These are phyloP conservation scores for Ceriops decandra DNA, from an alignment of 345 rosid genomes.

Conservation along the genomic window DNA sequence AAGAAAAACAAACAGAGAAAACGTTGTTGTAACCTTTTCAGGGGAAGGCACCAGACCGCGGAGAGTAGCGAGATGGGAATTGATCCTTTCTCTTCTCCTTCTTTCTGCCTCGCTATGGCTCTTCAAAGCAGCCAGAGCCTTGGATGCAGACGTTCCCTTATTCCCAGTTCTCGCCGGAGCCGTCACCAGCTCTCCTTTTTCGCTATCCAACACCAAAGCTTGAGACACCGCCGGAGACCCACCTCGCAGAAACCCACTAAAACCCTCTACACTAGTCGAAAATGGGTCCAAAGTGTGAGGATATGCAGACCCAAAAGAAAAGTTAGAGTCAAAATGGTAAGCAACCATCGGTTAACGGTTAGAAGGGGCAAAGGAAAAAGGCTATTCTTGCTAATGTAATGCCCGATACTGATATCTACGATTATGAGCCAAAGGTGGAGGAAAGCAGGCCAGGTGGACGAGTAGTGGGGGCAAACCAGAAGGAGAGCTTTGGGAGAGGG, in stretches of 20 bases:
- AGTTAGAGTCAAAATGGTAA: constrained; percentile 28
- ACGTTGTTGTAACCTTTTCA: constrained; percentile 31
- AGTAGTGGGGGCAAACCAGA: constrained; percentile 69
- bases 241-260: constrained; percentile 24
- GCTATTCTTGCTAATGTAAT: no score
- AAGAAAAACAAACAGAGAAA: not conserved
- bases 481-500: constrained; percentile 56
- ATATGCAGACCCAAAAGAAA: constrained; percentile 31
- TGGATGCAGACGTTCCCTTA: constrained; percentile 31
- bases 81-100: constrained; percentile 49
- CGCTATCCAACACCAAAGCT: constrained; percentile 43
- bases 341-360: constrained; percentile 30
- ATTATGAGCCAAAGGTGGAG: constrained; percentile 27
- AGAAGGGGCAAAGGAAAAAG: not conserved
- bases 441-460: constrained; percentile 56
- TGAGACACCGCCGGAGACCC: constrained; percentile 27
- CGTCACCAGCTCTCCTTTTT: constrained; percentile 44
- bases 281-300: constrained; percentile 26
- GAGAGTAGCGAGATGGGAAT: constrained; percentile 48
- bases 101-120: constrained; percentile 60
- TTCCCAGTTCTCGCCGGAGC: constrained; percentile 26
- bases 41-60: constrained; percentile 42
- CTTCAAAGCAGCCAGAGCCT: constrained; percentile 42
- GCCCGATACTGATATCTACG: not conserved
- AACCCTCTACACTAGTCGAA: constrained; percentile 22